Evolutionary conservation across 495 filamentous ascomycete genomes (phyloP), one percentile per base, ranked within the genome.

Genomic region (Chaetomium tenue): DNA sequence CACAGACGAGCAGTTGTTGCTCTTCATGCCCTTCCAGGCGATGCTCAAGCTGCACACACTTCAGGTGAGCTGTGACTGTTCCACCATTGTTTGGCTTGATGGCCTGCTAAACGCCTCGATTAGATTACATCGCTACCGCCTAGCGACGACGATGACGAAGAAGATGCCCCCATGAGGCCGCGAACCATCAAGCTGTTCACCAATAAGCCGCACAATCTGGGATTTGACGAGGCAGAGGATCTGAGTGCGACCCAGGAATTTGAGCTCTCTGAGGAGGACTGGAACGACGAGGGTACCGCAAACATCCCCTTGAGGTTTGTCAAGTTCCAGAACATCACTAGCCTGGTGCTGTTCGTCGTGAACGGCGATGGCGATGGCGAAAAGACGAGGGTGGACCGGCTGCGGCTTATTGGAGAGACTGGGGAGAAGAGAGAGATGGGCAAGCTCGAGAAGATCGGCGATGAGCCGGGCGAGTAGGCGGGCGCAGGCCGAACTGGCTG

Each of bases 1-100:
- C 72, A 96, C 93, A n/a, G 94, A 98, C 74, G 92, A 97, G 79
- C 95, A 98, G 82, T 75, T 98, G 64, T 90, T 98, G 88, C 84
- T 98, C 58, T 97, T 89, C 74, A 80, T 96, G 54, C 94, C 94
- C 11, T 97, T 98, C 76, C 87, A 92, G 75, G 86, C 89, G 12
- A 91, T 88, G 54, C 70, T 97, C 63, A 98, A 98, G 81, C 83
- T 97, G 33, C 93, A 97, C 73, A 91, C 92, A 6, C 74, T 98
- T 26, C 83, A 84, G 77, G 83, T 84, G 75, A 18, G 65, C 51
- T n/a, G 20, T 18, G 42, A 44, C 4, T 8, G 26, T 5, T n/a
- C 8, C 6, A 33, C 15, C 3, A 18, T 3, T 0, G 52, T 11
- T 20, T 20, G 0, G n/a, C 28, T 16, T 37, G 16, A 28, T n/a